Evolutionary conservation across 225 moss, liverwort and hornwort species (phyloP), one percentile per base, ranked within the genome.

Genomic region (Pleurozium schreberi): DNA sequence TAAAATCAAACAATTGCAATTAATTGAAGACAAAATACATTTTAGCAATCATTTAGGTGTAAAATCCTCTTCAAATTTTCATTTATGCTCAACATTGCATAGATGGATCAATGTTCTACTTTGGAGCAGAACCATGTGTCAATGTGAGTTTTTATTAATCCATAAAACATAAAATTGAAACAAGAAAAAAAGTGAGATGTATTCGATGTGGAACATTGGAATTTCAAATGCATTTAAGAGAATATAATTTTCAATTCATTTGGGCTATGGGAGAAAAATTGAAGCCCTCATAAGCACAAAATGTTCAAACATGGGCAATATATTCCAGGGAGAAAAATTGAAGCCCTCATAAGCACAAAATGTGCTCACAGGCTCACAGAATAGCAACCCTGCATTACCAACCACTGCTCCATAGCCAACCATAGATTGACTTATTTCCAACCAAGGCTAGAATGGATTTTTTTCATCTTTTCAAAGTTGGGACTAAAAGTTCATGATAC

Each of bases 61-160:
- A 50, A 50, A 50, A 75, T 21, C 50, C 34, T 50, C 21, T 50
- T 13, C 14, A 52, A 0, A 14, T 21, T 36, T 23, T 36, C 9
- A 76, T 53, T 5, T 6, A 38, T 0, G 0, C 9, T 77, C 23
- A 9, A 25, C 36, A 53, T 77, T 52, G 23, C 0, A 53, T 23
- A 53, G 14, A 14, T 34, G 8, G 2, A 75, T 34, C 3, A 2
- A 34, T 22, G 8, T 12, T 75, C 5, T 34, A 12, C 0, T 34
- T 0, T 50, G 0, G 2, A 33, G 9, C 53, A 76, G 1, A 52
- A 34, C 13, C 22, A 34, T 53, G 1, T 76, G 14, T n/a, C 14
- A 76, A 76, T 53, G 23, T 36, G 5, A 36, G 8, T 23, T 76
- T 9, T 14, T 52, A 21, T 23, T 14, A 36, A 53, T 53, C 6